Percentiles rank a stretch among this genome's conserved stretches.
phyloP scores from a whole-genome alignment of 2,329 filamentous ascomycete species.

The Coniochaeta sp. region DNA sequence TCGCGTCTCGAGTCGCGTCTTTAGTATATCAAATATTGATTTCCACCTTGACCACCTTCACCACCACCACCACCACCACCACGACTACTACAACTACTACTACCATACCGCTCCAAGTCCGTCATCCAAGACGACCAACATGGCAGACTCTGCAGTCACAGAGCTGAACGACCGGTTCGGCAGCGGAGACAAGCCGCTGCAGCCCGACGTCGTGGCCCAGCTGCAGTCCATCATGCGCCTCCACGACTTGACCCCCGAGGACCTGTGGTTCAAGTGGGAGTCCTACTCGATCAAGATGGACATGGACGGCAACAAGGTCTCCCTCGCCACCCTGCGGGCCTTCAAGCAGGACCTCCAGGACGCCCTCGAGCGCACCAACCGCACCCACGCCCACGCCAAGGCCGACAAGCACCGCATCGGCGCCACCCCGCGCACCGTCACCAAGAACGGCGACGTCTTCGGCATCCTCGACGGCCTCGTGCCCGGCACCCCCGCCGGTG shows the following conservation, averaged over 20 bases:
- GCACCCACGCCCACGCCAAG: slow-evolving; percentile 50
- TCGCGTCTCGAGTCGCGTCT: slow-evolving; percentile 9
- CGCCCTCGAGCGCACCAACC: slow-evolving; percentile 67
- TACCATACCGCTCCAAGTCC: too few species aligned
- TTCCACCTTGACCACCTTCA: neutral
- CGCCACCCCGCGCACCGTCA: slow-evolving; percentile 55
- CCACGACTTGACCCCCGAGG: slow-evolving; percentile 73
- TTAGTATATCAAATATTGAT: neutral
- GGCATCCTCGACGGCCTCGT: slow-evolving; percentile 72
- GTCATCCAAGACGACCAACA: too few species aligned
- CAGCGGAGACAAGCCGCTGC: slow-evolving; percentile 49
- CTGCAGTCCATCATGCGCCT: slow-evolving; percentile 80
- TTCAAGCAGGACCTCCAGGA: slow-evolving; percentile 88
- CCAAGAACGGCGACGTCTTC: slow-evolving; percentile 63
- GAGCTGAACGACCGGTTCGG: slow-evolving; percentile 47
- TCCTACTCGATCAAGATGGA: slow-evolving; percentile 96
- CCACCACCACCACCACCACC: neutral
- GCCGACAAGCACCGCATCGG: slow-evolving; percentile 55
- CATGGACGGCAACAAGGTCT: slow-evolving; percentile 63
- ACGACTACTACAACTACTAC: too few species aligned
- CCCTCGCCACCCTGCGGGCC: slow-evolving; percentile 62
- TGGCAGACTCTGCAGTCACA: slow-evolving; percentile 29
- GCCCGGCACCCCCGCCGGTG: slow-evolving; percentile 48
- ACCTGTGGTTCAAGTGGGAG: slow-evolving; percentile 98
- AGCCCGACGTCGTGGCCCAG: slow-evolving; percentile 72